Base-by-base conservation (phyloP, 805 yeast genomes). In the Yueomyces sp. region DNA sequence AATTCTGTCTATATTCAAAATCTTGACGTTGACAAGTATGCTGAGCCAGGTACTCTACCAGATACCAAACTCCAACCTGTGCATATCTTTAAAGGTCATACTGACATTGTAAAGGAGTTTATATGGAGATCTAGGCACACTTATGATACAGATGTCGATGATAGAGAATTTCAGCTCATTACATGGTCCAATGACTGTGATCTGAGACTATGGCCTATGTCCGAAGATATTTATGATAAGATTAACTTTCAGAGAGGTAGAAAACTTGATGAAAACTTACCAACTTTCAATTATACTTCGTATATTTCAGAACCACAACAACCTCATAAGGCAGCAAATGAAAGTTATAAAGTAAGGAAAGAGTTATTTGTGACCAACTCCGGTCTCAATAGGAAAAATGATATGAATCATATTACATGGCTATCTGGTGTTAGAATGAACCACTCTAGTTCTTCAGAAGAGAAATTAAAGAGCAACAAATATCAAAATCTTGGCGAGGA, bases 181-280 rank as follows among this genome's bases (percentile, higher is more conserved):
- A 85, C 97, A 0, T 90, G 97, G 96, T 81, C 94, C 1, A 79
- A 84, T 42, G 97, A 92, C 57, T 76, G 79, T 51, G 94, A 85
- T 56, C 65, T 92, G 46, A 69, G 88, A 47, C 63, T 88, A 40
- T 90, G 96, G 96, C 82, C 86, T 0, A 61, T 77, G 19, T 57
- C 67, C 12, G 74, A 74, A 3, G 66, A 66, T 5, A 57, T 73
- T 19, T 72, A 79, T 49, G 69, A 66, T 5, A 66, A 66, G 36
- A 68, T 77, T 40, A 60, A 63, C 42, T 76, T 66, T 53, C 60
- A 59, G 3, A 61, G 69, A 45, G 64, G 65, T 6, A 55, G 52
- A 12, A 60, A 65, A 5, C 49, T 72, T 7, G 57, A 65, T 2
- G 62, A 63, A 40, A 62, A 60, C 7, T 48, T 69, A 3, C 65